These are phyloP conservation scores for Kwoniella sp. DNA, from an alignment of 768 basidiomycete genomes.

Conservation along the genomic window DNA sequence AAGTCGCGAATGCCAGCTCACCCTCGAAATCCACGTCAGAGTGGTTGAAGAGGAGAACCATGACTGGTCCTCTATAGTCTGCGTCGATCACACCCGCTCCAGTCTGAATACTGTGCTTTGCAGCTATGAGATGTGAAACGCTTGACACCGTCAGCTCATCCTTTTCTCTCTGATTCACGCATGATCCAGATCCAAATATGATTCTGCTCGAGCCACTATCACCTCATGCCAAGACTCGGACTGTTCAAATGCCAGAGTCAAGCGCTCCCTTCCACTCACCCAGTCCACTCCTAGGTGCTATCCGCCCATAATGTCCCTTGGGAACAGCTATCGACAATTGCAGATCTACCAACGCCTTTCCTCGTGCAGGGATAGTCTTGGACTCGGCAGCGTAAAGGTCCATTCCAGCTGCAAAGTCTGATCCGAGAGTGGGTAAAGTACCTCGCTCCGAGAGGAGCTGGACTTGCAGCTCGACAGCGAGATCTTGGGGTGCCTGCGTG, in stretches of 20 bases:
- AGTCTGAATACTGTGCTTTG: constrained; percentile 96
- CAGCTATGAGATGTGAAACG: no score
- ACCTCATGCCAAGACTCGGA: no score
- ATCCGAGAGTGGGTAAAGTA: constrained; percentile 82
- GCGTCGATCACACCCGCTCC: constrained; percentile 96
- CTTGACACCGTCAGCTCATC: no score
- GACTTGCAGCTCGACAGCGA: constrained; percentile 62
- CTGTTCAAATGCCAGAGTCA: no score
- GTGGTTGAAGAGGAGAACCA: constrained; percentile 88
- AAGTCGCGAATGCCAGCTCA: constrained; percentile 44
- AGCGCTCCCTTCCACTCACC: constrained; percentile 61
- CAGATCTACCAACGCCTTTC: constrained; percentile 87
- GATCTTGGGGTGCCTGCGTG: constrained; percentile 12
- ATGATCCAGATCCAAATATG: neutral
- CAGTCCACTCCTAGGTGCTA: constrained; percentile 93
- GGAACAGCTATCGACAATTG: constrained; percentile 93
- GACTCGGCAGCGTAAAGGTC: constrained; percentile 90
- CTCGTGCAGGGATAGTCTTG: constrained; percentile 78
- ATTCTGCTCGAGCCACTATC: neutral
- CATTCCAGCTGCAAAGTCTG: constrained; percentile 82
- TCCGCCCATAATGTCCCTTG: constrained; percentile 87
- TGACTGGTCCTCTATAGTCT: constrained; percentile 91
- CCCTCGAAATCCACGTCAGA: constrained; percentile 86
- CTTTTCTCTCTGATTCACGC: no score
- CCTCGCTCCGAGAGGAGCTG: constrained; percentile 82